Base-by-base conservation (phyloP, 1,284 basidiomycete genomes). In the Farysia itapuensis region DNA sequence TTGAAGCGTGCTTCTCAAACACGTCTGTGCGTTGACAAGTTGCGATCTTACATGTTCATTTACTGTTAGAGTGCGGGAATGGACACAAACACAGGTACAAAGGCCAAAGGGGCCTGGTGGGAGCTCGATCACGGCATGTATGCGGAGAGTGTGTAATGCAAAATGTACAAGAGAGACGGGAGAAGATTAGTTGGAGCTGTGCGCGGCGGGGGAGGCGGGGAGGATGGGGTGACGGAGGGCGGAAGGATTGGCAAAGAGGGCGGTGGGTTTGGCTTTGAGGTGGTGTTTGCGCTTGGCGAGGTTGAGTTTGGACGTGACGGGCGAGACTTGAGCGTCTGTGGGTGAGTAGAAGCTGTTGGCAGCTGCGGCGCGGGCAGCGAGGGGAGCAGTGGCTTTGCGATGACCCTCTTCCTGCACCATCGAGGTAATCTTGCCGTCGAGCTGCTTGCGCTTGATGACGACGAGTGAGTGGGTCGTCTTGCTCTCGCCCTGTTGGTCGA, bases 241-340 rank as follows among this genome's bases (percentile, higher is more conserved):
- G 5, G 60, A 64, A 31, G 43, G 39, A 40, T 64, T 64, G 35
- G 70, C 70, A 50, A 74, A 74, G n/a, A 74, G 61, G 3, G 53
- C 57, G n/a, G 68, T 72, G 5, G 72, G 72, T 51, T 73, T 74
- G 25, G 54, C 70, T 57, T 75, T 75, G 23, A 56, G 43, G 50
- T 64, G 52, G 47, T 76, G 72, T 50, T 73, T 72, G 34, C 61
- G 54, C 66, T 76, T 76, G 29, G 60, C 59, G 22, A 75, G 43
- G 45, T 75, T 75, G 32, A 76, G 64, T 48, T 76, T 76, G 30
- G 71, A 72, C 8, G 71, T 74, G 46, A 70, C 71, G 0, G 74
- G 74, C 21, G 71, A 74, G 40, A 76, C 31, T 59, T 75, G 71
- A 16, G 61, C 67, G 45, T 76, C 74, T 11, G 72, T 74, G 26